Base-by-base conservation (phyloP, 2,329 filamentous ascomycete species). In the Colletotrichum simmondsii region DNA sequence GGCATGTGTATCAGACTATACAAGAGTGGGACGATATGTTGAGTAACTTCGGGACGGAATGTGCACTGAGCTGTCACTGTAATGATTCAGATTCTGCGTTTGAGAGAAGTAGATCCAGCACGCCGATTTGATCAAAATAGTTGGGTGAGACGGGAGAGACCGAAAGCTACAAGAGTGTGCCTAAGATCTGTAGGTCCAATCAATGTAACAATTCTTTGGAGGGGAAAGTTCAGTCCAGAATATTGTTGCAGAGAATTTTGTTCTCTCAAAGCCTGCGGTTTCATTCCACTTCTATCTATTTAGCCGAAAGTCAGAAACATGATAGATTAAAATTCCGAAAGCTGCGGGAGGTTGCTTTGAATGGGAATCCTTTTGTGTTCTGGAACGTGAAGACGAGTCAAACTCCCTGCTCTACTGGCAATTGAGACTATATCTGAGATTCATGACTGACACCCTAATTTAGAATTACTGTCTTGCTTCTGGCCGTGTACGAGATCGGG, bases 1-100 rank as follows among this genome's bases (percentile, higher is more conserved):
- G n/a, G 12, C 63, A 71, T 52, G 54, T 71, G 8, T 71, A 54
- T 16, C 42, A 61, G 24, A 56, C 46, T 4, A 67, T 71, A 6
- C 68, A 54, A 28, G 68, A 53, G 22, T 71, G 63, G 68, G 46
- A 71, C 2, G 28, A 32, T 32, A 6, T 19, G 12, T 19, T 71
- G 62, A 22, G 54, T 4, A 16, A 16, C 19, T 67, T 71, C 49
- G 68, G 65, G 4, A 19, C n/a, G 14, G 42, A 49, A 5, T 49
- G 28, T 12, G 19, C 67, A 19, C 46, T 35, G 7, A 11, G 46
- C 16, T 49, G 62, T 32, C 6, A 46, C 8, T 24, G 24, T 10
- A 16, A 46, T 14, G n/a, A 37, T 12, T 42, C 37, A 16, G 30
- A 63, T 4, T n/a, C 30, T 16, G 32, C 53, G 28, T 4, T 37